These are phyloP conservation scores for Dactylellina sp. DNA, from an alignment of 2,329 filamentous ascomycete species.

Conservation along the genomic window DNA sequence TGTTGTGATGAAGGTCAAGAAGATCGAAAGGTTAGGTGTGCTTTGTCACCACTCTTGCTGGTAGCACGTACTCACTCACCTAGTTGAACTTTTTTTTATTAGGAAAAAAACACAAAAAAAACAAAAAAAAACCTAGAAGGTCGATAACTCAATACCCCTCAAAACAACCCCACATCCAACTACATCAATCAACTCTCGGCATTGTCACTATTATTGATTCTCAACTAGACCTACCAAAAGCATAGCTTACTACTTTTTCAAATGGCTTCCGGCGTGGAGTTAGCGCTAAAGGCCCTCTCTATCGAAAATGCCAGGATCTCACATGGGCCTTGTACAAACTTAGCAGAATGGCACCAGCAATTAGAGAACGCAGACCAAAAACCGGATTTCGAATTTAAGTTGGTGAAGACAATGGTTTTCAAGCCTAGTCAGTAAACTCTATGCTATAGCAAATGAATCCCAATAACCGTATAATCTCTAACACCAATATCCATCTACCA, in stretches of 20 bases:
- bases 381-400: slow-evolving; percentile 58
- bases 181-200: slow-evolving; percentile 1
- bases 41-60: too few relatives aligned
- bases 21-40: too few relatives aligned
- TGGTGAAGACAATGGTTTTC: slow-evolving; percentile 61
- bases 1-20: too few relatives aligned
- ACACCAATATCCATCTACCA: slow-evolving; percentile 27
- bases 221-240: background rate
- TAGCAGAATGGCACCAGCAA: slow-evolving; percentile 59
- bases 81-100: too few relatives aligned
- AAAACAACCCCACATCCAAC: slow-evolving; percentile 31
- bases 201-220: background rate
- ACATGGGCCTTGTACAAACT: slow-evolving; percentile 59
- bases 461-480: background rate
- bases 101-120: slow-evolving; percentile 16
- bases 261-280: slow-evolving; percentile 48
- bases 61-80: too few relatives aligned
- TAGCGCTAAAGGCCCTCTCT: slow-evolving; percentile 42
- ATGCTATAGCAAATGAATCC: background rate
- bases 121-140: slow-evolving; percentile 26
- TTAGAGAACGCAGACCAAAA: slow-evolving; percentile 53
- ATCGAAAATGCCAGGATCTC: slow-evolving; percentile 46
- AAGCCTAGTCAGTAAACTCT: slow-evolving; percentile 59
- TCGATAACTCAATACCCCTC: slow-evolving; percentile 44
- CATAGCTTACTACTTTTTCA: slow-evolving; percentile 2